phyloP scores from a whole-genome alignment of 1,284 basidiomycete genomes.

The Rhodotorula mucilaginosa region DNA sequence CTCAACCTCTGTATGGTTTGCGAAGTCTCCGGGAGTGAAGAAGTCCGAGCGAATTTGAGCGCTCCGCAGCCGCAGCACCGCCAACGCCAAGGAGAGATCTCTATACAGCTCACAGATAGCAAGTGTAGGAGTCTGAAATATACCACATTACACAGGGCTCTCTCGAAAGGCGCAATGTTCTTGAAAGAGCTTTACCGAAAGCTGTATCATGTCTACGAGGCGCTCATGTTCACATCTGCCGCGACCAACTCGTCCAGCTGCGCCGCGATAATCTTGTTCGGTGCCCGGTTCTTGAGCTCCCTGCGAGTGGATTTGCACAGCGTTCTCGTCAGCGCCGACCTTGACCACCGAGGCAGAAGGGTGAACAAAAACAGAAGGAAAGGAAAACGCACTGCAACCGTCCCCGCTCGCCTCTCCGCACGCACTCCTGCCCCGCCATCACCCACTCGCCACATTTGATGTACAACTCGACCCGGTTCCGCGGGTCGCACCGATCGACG shows the following conservation, averaged over 20 bases:
- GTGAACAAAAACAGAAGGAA: background rate
- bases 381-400: constrained; percentile 26
- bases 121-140: too few relatives aligned
- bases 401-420: constrained; percentile 30
- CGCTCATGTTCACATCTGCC: constrained; percentile 23
- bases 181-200: background rate
- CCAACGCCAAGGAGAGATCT: too few relatives aligned
- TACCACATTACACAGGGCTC: too few relatives aligned
- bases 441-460: constrained; percentile 60
- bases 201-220: background rate
- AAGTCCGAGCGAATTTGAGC: too few relatives aligned
- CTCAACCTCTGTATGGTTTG: too few relatives aligned
- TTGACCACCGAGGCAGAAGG: too few relatives aligned
- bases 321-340: too few relatives aligned
- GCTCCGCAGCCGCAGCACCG: too few relatives aligned
- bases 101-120: too few relatives aligned
- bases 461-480: constrained; percentile 78
- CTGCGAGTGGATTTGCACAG: background rate
- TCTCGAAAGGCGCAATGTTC: too few relatives aligned
- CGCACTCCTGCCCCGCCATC: constrained; percentile 34
- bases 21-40: too few relatives aligned
- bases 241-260: constrained; percentile 31
- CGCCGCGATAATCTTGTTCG: constrained; percentile 36
- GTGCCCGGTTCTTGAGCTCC: constrained; percentile 31
- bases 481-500: constrained; percentile 76